Evolutionary conservation across 2,329 filamentous ascomycete species (phyloP).

Genomic region (Clonostachys chloroleuca): DNA sequence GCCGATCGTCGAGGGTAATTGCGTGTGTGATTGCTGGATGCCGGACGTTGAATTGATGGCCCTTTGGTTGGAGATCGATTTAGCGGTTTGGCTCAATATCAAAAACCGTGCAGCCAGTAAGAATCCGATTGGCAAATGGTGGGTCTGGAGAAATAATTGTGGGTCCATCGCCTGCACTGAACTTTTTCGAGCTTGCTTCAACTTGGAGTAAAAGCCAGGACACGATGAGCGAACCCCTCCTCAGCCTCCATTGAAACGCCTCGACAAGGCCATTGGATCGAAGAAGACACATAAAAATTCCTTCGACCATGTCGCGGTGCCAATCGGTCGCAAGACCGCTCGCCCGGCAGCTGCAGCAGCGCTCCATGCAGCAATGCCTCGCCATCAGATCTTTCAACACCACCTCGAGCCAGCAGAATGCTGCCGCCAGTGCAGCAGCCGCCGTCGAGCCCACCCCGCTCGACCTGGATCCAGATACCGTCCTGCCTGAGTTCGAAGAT

Average conservation of each 20-base stretch:
- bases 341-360: conserved; percentile 14
- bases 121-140: too few relatives aligned
- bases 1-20: not conserved
- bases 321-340: conserved; percentile 55
- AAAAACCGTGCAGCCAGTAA: not conserved
- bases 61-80: too few relatives aligned
- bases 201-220: too few relatives aligned
- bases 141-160: conserved; percentile 15
- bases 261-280: too few relatives aligned
- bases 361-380: conserved; percentile 14
- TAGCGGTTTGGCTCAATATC: not conserved
- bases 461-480: conserved; percentile 63
- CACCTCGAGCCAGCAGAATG: conserved; percentile 6
- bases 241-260: too few relatives aligned
- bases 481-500: conserved; percentile 47
- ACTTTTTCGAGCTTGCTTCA: too few relatives aligned
- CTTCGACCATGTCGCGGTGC: conserved; percentile 49
- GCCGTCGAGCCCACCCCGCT: conserved; percentile 22
- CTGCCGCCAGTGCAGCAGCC: not conserved
- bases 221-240: too few relatives aligned
- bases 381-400: conserved; percentile 27
- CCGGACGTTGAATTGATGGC: too few relatives aligned
- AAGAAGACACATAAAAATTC: too few relatives aligned
- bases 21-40: too few relatives aligned
- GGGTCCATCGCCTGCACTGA: conserved; percentile 10